These are phyloP conservation scores for Solanum gandarillasii DNA, from an alignment of 257 asterid genomes.

Conservation along the genomic window DNA sequence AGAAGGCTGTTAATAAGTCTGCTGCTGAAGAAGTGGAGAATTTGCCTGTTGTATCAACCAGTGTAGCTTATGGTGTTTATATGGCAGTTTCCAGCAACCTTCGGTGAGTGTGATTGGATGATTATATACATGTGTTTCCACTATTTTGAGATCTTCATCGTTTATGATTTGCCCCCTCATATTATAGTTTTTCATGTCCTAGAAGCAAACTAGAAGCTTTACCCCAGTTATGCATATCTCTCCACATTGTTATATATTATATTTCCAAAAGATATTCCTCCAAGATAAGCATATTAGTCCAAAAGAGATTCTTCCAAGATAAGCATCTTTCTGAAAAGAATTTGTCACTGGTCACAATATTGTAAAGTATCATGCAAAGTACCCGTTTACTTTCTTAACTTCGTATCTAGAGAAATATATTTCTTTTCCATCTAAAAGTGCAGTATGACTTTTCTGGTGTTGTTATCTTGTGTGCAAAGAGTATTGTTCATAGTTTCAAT, in stretches of 20 bases:
- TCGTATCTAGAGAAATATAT: background rate
- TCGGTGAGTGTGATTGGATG: slow-evolving; percentile 39
- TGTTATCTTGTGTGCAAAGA: background rate
- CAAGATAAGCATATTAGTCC: background rate
- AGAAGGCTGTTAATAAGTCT: slow-evolving; percentile 57
- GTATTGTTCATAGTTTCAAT: background rate
- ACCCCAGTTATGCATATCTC: background rate
- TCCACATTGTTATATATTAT: background rate
- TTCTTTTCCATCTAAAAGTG: background rate
- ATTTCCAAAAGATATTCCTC: background rate
- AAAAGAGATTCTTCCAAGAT: background rate
- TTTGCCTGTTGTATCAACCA: slow-evolving; percentile 71
- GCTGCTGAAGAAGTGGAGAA: slow-evolving; percentile 49
- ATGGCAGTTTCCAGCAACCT: slow-evolving; percentile 92
- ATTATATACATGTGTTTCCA: background rate
- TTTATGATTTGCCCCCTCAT: background rate
- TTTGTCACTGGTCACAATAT: background rate
- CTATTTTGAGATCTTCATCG: background rate
- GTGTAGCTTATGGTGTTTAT: slow-evolving; percentile 80
- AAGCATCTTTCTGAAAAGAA: background rate
- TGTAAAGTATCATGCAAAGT: background rate
- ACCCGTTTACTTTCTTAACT: background rate
- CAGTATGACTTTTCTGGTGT: background rate
- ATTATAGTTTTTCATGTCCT: background rate
- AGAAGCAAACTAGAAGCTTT: background rate